phyloP scores from a whole-genome alignment of 2,329 filamentous ascomycete species.

The Cyphellophora europaea region DNA sequence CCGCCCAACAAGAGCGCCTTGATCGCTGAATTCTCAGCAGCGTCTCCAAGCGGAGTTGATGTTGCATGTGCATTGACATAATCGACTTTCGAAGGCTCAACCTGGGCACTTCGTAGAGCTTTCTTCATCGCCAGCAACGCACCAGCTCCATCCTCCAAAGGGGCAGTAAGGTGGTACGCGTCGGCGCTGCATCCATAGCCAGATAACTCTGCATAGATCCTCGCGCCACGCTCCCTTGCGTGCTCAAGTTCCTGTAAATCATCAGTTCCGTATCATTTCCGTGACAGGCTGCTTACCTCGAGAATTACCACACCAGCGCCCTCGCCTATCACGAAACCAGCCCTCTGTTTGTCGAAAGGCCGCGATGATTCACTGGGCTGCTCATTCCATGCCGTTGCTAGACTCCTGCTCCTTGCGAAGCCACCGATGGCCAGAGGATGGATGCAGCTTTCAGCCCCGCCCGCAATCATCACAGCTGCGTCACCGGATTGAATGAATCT shows the following conservation, averaged over 20 bases:
- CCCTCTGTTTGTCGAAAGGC: constrained; percentile 72
- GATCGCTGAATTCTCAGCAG: constrained; percentile 79
- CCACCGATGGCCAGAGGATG: constrained; percentile 88
- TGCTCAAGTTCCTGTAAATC: constrained; percentile 65
- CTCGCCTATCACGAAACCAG: constrained; percentile 88
- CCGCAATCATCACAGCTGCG: constrained; percentile 92
- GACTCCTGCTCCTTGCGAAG: constrained; percentile 77
- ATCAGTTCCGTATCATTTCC: constrained; percentile 4
- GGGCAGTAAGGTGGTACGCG: constrained; percentile 88
- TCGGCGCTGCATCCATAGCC: constrained; percentile 90
- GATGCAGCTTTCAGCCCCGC: constrained; percentile 89
- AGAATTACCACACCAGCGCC: constrained; percentile 81
- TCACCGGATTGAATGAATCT: constrained; percentile 86
- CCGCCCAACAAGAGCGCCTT: constrained; percentile 65
- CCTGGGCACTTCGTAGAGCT: constrained; percentile 62
- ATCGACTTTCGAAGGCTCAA: constrained; percentile 63
- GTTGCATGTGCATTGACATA: constrained; percentile 97
- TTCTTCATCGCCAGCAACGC: constrained; percentile 77
- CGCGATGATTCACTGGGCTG: constrained; percentile 62
- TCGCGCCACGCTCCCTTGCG: constrained; percentile 66
- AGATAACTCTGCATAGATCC: constrained; percentile 77
- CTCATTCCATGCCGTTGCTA: constrained; percentile 74
- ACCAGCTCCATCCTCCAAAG: constrained; percentile 70
- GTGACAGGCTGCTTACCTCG: constrained; percentile 43
- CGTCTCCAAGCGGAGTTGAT: constrained; percentile 70